Conservation (phyloP, 805 yeast genomes). For the Isabelozyma gotoi region DNA sequence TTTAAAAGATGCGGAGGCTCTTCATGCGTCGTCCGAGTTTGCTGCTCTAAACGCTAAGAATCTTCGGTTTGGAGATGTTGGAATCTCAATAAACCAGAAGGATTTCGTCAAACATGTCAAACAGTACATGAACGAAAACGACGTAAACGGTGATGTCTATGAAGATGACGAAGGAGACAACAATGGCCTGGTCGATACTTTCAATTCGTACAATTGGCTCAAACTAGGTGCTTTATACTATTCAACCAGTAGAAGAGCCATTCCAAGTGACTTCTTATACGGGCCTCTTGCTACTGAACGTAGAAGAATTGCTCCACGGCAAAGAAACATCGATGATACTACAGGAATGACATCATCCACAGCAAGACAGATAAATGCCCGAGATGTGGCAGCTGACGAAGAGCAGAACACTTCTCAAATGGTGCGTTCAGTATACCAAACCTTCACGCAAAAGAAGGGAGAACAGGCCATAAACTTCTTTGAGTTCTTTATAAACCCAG, state of each 20-base stretch:
- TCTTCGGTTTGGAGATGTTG: conserved; percentile 56
- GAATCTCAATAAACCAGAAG: conserved; percentile 46
- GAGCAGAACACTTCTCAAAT: conserved; percentile 65
- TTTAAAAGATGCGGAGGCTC: conserved; percentile 59
- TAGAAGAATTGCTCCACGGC: conserved; percentile 34
- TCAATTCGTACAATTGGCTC: conserved; percentile 58
- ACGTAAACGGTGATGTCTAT: conserved; percentile 10
- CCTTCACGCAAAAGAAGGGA: conserved; percentile 26
- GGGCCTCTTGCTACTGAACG: conserved; percentile 71
- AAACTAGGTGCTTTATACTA: conserved; percentile 54
- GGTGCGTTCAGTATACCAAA: conserved; percentile 53
- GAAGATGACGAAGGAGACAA: conserved; percentile 15
- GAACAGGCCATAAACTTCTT: conserved; percentile 53
- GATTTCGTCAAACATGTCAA: conserved; percentile 44
- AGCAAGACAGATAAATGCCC: conserved; percentile 54
- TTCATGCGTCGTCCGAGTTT: conserved; percentile 57
- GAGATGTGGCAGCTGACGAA: conserved; percentile 49
- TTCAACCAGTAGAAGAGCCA: conserved; percentile 45
- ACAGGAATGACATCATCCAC: conserved; percentile 39
- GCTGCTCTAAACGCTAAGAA: conserved; percentile 65
- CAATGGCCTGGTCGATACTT: conserved; percentile 23
- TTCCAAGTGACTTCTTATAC: conserved; percentile 58
- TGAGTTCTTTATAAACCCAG: conserved; percentile 70
- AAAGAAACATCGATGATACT: conserved; percentile 43
- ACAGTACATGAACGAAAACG: conserved; percentile 24